phyloP scores from a whole-genome alignment of 1,284 basidiomycete genomes.

The Ceratobasidium sp. region DNA sequence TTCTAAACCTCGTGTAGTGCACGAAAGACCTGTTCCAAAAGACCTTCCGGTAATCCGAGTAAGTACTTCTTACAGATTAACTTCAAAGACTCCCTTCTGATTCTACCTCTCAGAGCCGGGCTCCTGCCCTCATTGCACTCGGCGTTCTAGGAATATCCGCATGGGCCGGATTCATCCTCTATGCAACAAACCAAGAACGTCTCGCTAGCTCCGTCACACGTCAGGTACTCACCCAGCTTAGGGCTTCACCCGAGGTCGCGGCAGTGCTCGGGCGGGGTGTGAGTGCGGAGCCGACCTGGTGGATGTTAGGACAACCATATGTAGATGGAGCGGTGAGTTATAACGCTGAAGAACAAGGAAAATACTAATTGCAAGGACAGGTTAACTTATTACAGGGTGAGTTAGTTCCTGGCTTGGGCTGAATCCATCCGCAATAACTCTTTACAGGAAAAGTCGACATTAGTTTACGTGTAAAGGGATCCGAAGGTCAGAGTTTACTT shows the following conservation, averaged over 20 bases:
- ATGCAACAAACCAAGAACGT: conserved; percentile 52
- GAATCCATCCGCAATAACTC: not conserved
- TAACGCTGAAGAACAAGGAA: not conserved
- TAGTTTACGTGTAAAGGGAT: conserved; percentile 49
- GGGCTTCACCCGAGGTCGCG: conserved; percentile 46
- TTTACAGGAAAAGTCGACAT: conserved; percentile 44
- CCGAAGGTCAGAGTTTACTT: conserved; percentile 47
- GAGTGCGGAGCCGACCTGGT: conserved; percentile 50
- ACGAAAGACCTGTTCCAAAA: conserved; percentile 46
- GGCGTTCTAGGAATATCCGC: conserved; percentile 49
- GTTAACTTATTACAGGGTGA: conserved; percentile 52
- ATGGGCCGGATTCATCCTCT: conserved; percentile 52
- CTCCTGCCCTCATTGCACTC: conserved; percentile 48
- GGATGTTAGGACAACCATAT: conserved; percentile 50
- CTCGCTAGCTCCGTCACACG: conserved; percentile 52
- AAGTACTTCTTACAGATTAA: conserved; percentile 3
- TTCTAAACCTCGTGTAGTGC: conserved; percentile 43
- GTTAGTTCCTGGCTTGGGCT: not conserved
- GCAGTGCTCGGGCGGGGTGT: conserved; percentile 50
- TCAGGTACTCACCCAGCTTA: conserved; percentile 49
- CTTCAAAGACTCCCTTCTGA: not conserved
- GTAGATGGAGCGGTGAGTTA: conserved; percentile 51
- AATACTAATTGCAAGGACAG: conserved; percentile 41
- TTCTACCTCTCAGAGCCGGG: conserved; percentile 47
- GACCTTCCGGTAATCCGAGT: conserved; percentile 48